phyloP scores from a whole-genome alignment of 129 eudicot genomes.

The Arctium minus region DNA sequence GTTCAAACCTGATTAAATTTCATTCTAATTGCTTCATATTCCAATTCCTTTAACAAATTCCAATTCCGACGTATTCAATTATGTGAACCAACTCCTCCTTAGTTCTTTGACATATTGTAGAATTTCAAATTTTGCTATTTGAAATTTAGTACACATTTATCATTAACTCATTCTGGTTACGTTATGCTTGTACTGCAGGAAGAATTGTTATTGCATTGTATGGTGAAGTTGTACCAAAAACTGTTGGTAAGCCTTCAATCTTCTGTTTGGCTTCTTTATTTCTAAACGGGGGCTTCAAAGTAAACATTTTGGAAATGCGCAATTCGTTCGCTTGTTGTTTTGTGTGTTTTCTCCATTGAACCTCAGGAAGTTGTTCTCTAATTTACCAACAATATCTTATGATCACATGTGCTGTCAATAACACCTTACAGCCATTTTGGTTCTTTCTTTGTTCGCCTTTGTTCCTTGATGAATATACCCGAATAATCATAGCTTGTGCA shows the following conservation, averaged over 20 bases:
- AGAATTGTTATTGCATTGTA: constrained; percentile 82
- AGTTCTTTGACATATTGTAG: constrained; percentile 1
- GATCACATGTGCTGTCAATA: neutral
- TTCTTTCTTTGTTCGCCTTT: neutral
- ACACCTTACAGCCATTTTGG: neutral
- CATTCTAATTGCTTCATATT: too few relatives aligned
- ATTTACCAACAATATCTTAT: neutral
- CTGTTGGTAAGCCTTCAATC: constrained; percentile 55
- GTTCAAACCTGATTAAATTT: too few relatives aligned
- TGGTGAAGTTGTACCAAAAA: constrained; percentile 86
- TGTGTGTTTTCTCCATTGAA: neutral
- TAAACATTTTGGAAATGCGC: neutral
- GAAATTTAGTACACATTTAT: neutral
- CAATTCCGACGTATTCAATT: too few relatives aligned
- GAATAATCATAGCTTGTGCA: too few relatives aligned
- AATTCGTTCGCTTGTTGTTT: neutral
- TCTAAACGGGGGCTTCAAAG: neutral
- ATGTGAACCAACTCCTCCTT: neutral
- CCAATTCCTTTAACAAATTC: too few relatives aligned
- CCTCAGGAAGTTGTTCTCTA: neutral
- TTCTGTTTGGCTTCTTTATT: constrained; percentile 6
- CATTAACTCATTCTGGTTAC: neutral
- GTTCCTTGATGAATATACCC: too few relatives aligned
- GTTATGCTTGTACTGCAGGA: constrained; percentile 48
- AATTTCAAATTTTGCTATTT: neutral